Evolutionary conservation across 2,329 filamentous ascomycete species (phyloP).

Genomic region (Aspergillus clavatus): DNA sequence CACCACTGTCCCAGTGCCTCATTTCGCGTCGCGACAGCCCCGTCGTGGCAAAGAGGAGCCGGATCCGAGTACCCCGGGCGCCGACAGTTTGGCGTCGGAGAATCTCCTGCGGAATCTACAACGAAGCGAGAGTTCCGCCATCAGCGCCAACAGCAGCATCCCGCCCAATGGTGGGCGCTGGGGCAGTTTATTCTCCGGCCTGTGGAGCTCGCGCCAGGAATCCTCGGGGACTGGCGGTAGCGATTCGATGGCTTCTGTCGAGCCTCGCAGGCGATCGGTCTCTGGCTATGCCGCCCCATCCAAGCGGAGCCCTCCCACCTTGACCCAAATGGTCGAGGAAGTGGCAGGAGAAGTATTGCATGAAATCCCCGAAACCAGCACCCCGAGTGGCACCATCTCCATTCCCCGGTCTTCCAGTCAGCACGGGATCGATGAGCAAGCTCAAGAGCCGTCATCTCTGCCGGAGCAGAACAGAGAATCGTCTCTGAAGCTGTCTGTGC

Average conservation of each 20-base stretch:
- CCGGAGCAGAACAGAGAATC: constrained; percentile 38
- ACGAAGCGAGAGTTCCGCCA: constrained; percentile 48
- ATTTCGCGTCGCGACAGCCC: constrained; percentile 46
- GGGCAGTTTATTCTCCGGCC: constrained; percentile 53
- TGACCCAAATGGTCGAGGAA: constrained; percentile 35
- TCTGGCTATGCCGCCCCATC: constrained; percentile 23
- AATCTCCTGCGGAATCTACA: constrained; percentile 52
- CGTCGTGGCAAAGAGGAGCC: constrained; percentile 22
- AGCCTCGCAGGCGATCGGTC: constrained; percentile 26
- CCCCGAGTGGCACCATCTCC: constrained; percentile 32
- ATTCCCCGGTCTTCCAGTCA: constrained; percentile 26
- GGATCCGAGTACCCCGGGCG: constrained; percentile 23
- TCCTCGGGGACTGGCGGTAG: constrained; percentile 41
- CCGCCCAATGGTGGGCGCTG: constrained; percentile 48
- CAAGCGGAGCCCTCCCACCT: constrained; percentile 23
- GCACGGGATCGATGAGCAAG: constrained; percentile 19
- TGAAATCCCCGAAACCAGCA: constrained; percentile 16
- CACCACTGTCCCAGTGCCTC: constrained; percentile 48
- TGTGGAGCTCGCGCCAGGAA: constrained; percentile 50
- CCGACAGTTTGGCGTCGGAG: constrained; percentile 48
- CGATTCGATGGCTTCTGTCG: constrained; percentile 16
- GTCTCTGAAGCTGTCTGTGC: constrained; percentile 51
- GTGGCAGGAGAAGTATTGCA: constrained; percentile 18
- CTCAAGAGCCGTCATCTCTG: constrained; percentile 26
- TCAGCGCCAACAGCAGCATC: constrained; percentile 43